Evolutionary conservation across 805 yeast genomes (phyloP).

Genomic region (Monosporozyma aquatica): DNA sequence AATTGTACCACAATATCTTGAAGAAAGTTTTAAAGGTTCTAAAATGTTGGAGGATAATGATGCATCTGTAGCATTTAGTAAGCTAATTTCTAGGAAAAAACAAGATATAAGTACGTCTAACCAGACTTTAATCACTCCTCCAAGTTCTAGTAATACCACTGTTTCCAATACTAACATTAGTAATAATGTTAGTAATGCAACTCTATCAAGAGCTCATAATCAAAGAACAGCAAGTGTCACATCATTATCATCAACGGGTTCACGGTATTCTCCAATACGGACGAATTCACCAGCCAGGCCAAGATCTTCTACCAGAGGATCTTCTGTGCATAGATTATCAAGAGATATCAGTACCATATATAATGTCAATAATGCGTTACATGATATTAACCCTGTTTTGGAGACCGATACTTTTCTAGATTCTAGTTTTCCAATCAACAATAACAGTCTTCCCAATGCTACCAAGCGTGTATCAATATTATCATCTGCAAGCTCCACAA

Average conservation of each 20-base stretch:
- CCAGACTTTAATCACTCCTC: slow-evolving; percentile 3
- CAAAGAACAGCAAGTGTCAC: slow-evolving; percentile 18
- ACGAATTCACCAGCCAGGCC: slow-evolving; percentile 26
- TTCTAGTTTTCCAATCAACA: slow-evolving; percentile 9
- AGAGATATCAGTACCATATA: slow-evolving; percentile 21
- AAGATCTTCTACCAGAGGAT: slow-evolving; percentile 22
- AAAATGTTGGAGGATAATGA: slow-evolving; percentile 24
- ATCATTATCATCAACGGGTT: slow-evolving; percentile 20
- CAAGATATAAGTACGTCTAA: slow-evolving; percentile 27
- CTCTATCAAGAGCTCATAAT: slow-evolving; percentile 1
- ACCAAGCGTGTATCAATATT: not conserved
- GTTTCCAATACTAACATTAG: not conserved
- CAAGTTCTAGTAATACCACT: not conserved
- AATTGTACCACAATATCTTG: not conserved
- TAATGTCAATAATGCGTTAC: slow-evolving; percentile 12
- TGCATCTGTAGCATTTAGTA: slow-evolving; percentile 31
- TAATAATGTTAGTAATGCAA: slow-evolving; percentile 6
- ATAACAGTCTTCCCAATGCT: not conserved
- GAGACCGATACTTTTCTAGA: slow-evolving; percentile 16
- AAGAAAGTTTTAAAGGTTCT: not conserved
- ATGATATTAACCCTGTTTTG: slow-evolving; percentile 3
- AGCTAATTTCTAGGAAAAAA: slow-evolving; percentile 27
- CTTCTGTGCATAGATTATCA: slow-evolving; percentile 22
- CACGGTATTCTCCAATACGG: slow-evolving; percentile 25
- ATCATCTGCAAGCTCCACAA: slow-evolving; percentile 3